Base-by-base conservation (phyloP, 2,329 filamentous ascomycete genomes). In the Aschersonia sp. region DNA sequence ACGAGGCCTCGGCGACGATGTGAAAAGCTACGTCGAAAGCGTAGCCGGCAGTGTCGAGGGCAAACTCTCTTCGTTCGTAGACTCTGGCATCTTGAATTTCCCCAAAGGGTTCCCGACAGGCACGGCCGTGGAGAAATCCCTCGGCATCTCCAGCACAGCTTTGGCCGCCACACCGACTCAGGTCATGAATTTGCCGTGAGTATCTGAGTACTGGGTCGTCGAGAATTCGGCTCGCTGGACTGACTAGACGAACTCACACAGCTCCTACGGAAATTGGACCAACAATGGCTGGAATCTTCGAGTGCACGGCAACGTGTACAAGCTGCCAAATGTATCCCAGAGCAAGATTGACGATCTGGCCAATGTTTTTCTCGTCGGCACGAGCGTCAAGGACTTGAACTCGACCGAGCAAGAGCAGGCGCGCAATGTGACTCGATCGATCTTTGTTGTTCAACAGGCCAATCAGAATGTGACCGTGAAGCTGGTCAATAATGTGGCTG, bases 251-350 rank as follows among this genome's bases (percentile, higher is more conserved):
- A 30, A 45, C 31, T 38, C 1, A 5, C 30, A 20, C n/a, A 73
- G 69, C n/a, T 69, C 70, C 9, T 84, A 84, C 54, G 85, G 73
- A n/a, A 89, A 89, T 53, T 89, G 82, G 79, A 89, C 85, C 1
- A 70, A 80, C n/a, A 64, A 78, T 50, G 82, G 82, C 35, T 89
- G 85, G 85, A 86, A 81, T 52, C 72, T 89, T 3, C 74, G 84
- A 31, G 77, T 89, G 52, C 85, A 84, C 54, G 85, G 85, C 54
- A 88, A 88, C 57, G 80, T 89, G n/a, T 89, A 82, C 71, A 89
- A 88, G 62, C 75, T 84, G 52, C 85, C 85, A 1, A 76, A 85
- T 50, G 80, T 84, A 35, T 75, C 73, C 1, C 69, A 78, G 54
- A 66, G 69, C 35, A 84, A 78, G 54, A 67, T 89, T 44, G 74